Evolutionary conservation across 139 green algal genomes (phyloP), one percentile per base, ranked within the genome.

Genomic region (Tetraselmis striata): DNA sequence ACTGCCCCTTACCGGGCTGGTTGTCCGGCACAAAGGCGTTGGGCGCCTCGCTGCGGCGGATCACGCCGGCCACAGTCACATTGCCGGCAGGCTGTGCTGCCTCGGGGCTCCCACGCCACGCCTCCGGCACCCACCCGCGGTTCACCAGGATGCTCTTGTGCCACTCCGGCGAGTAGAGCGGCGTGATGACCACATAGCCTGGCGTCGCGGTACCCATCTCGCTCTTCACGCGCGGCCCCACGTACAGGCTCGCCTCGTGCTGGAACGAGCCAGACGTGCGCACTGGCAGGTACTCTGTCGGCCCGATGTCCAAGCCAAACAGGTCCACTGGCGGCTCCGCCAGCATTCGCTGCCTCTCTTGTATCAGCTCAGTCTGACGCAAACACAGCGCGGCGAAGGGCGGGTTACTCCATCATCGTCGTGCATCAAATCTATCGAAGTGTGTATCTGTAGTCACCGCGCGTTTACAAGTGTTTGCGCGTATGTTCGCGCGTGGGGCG

Each of bases 21-120:
- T 97, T 97, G 59, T 88, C 79, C 0, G 93, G 92, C 76, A 97
- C 89, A 85, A 96, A 95, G 24, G 45, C 67, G 77, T 86, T 91
- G 1, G 90, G 88, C 29, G 91, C 58, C 83, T 97, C 93, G 28
- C 88, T 92, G 0, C 31, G 80, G 28, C 90, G 85, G 25, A 94
- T 75, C 1, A 97, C 86, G 2, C 92, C 93, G 59, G 88, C 82
- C 74, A 95, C 76, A 23, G 77, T 29, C 24, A 91, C 82, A 78
- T 84, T 75, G 81, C 31, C 32, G 0, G 59, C 24, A 31, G 59
- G 77, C 32, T 22, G 28, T 26, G 27, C 31, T 1, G 30, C 78
- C 0, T 58, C 28, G 0, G 77, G 30, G 18, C 89, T 80, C 1
- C 80, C 30, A 31, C 80, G 75, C 93, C 93, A 96, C 23, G 45